These are phyloP conservation scores for Mallotus japonicus DNA, from an alignment of 441 rosid species.

Conservation along the genomic window DNA sequence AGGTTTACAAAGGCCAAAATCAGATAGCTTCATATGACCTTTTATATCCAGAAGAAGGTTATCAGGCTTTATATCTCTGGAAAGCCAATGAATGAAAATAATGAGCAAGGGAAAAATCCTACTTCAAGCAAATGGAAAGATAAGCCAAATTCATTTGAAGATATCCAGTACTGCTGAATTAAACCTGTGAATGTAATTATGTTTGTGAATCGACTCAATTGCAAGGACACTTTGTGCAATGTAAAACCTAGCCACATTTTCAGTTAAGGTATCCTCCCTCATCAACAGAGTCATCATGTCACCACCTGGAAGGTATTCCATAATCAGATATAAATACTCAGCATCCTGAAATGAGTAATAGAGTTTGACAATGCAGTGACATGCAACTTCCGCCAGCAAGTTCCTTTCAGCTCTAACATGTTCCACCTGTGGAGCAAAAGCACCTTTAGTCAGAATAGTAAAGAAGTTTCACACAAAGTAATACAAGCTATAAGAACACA, in stretches of 20 bases:
- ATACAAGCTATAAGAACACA: neutral
- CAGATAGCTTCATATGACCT: constrained; percentile 98
- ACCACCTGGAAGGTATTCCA: constrained; percentile 99
- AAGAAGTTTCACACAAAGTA: constrained; percentile 12
- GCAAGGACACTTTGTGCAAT: constrained; percentile 96
- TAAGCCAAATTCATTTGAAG: constrained; percentile 15
- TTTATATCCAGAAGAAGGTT: constrained; percentile 90
- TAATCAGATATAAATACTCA: constrained; percentile 82
- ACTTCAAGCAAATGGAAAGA: constrained; percentile 6
- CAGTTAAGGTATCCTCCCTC: constrained; percentile 90
- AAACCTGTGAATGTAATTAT: constrained; percentile 93
- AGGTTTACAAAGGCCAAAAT: constrained; percentile 98
- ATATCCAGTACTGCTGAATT: constrained; percentile 20
- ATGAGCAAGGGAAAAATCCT: constrained; percentile 25
- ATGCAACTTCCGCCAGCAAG: constrained; percentile 93
- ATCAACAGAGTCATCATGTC: constrained; percentile 95
- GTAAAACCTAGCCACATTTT: constrained; percentile 83
- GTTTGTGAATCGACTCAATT: constrained; percentile 89
- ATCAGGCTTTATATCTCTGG: constrained; percentile 95
- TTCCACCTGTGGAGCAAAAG: constrained; percentile 62
- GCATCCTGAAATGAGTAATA: constrained; percentile 96
- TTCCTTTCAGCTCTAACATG: constrained; percentile 98
- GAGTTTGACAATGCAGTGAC: constrained; percentile 94
- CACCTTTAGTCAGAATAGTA: constrained; percentile 9
- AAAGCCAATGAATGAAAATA: constrained; percentile 29